Evolutionary conservation across 169 alveolate genomes (phyloP).

Genomic region (Plasmodium yoelii): DNA sequence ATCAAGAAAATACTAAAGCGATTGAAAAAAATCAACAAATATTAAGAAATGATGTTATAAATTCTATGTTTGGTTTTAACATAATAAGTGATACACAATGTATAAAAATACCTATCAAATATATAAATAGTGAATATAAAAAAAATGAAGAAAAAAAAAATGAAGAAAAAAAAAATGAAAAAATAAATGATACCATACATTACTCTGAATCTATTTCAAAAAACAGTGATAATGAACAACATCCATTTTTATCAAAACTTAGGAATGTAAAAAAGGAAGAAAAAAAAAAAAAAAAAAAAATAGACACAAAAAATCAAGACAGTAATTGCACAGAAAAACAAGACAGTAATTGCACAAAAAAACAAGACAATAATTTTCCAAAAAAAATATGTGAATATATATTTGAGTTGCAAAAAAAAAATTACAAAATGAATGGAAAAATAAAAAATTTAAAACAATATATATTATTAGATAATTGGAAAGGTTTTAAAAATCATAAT

Average conservation of each 20-base stretch:
- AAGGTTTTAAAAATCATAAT: constrained; percentile 24
- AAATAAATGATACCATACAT: background rate
- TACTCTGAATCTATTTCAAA: background rate
- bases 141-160: background rate
- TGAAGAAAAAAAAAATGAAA: background rate
- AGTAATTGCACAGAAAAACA: no score
- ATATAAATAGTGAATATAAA: background rate
- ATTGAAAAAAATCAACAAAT: constrained; percentile 29
- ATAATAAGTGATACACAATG: constrained; percentile 53
- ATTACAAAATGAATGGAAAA: constrained; percentile 11
- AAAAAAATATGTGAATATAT: constrained; percentile 21
- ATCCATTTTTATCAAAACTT: background rate
- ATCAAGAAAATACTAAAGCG: constrained; percentile 9
- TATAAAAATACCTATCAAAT: constrained; percentile 54
- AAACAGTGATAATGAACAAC: background rate
- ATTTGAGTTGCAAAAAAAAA: constrained; percentile 13
- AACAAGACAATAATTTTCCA: no score
- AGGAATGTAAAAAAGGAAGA: background rate
- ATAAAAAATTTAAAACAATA: constrained; percentile 31
- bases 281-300: background rate
- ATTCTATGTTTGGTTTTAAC: constrained; percentile 65
- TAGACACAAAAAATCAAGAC: background rate
- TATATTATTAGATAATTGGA: constrained; percentile 14
- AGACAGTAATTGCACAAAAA: no score
- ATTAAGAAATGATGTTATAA: constrained; percentile 34